Base-by-base conservation (phyloP, 164 flowering plant species). In the Stephania cephalantha region DNA sequence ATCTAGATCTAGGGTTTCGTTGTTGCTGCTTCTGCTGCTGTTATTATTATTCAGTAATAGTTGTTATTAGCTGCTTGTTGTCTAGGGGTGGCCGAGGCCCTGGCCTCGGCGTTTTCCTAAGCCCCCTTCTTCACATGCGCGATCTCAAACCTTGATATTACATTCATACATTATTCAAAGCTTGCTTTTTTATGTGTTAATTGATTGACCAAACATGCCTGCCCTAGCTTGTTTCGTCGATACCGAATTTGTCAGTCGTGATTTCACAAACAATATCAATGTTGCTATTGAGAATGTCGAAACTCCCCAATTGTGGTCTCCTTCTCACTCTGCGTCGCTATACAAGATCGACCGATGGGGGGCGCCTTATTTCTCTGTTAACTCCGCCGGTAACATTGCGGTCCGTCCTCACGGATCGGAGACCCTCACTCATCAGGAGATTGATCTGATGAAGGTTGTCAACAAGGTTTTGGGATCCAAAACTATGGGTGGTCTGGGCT, bases 71-170 rank as follows among this genome's bases (percentile, higher is more conserved):
- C 85, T 90, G 95, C 92, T 85, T 84, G 90, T 88, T 91, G 91
- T 89, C 91, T 83, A 95, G 99, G 99, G 99, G 97, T 91, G 86
- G 98, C 99, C 97, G 99, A 95, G 98, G 97, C 98, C 83, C 78
- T 87, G 97, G 98, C 98, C 97, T 92, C 99, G 99, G 99, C 98
- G 92, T 88, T 85, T 92, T 86, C 52, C 74, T 88, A 92, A 91
- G 91, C 99, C 99, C 98, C 97, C 97, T 87, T 76, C 86, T 84
- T 71, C 77, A 87, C 91, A 85, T 79, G 81, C 74, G 65, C 68
- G 69, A 75, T 63, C 46, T 29, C 4, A 73, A 77, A 79, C 76
- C 78, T 48, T 68, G 64, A 42, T 1, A 2, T 4, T 0, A 25
- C 0, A 25, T 25, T 25, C 25, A 25, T 25, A 25, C 42, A 35